Base-by-base conservation (phyloP, 176 grass and related monocot genomes). In the Rhynchospora pubera region DNA sequence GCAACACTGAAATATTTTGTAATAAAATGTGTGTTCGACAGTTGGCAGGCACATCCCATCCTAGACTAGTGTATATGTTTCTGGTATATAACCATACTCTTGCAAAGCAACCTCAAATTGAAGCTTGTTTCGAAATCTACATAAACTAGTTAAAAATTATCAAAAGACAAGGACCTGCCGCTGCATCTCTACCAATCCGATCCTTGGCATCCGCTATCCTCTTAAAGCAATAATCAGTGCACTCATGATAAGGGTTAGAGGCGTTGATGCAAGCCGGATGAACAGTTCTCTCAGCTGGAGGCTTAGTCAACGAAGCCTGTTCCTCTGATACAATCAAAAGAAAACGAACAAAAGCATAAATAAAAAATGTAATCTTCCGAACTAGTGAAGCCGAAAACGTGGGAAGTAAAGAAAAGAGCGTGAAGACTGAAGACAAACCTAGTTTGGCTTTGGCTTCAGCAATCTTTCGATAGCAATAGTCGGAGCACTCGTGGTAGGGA, bases 221-320 rank as follows among this genome's bases (percentile, higher is more conserved):
- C 51, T 62, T 79, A 57, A 90, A 87, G 67, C 89, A 90, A 74
- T 83, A 87, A 23, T 90, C 89, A 6, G 73, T 86, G 16, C 89
- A 90, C 32, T 90, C 85, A 47, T 90, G 89, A 55, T 90, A 87
- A 6, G 89, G 89, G 67, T 90, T 90, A 14, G 89, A 82, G 0
- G 89, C 82, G 24, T 90, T 90, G 85, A 90, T 82, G 85, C 89
- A 90, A 77, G 85, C 85, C 19, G 85, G 89, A 70, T 90, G 85
- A 52, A 82, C 47, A 7, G 45, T 84, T 34, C 80, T 77, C 60
- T 83, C 86, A n/a, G 52, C 81, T 14, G 86, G 81, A 30, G 70
- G 70, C 57, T 68, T 80, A 2, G 5, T 58, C 61, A 18, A 24
- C 9, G 19, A 62, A 16, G 62, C 4, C 4, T 75, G 42, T 30